Percentiles rank a stretch among this genome's conserved stretches.
Conservation (phyloP, 768 basidiomycete species). For the Suillus spraguei region DNA sequence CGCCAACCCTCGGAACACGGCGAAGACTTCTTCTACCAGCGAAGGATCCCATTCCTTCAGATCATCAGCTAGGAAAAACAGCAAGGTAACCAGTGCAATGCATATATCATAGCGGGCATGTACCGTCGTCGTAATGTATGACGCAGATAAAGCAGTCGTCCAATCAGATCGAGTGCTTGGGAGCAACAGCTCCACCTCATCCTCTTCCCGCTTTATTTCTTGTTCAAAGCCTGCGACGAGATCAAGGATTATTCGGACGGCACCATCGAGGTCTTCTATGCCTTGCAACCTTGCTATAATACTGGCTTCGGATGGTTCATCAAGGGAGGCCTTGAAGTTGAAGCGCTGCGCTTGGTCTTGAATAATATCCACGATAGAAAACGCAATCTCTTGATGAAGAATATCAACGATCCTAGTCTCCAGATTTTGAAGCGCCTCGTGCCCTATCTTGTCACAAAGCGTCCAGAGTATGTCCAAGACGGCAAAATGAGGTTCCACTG, state of each 20-base stretch:
- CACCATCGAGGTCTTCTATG: slow-evolving; percentile 56
- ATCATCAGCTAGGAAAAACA: slow-evolving; percentile 72
- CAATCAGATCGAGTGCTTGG: slow-evolving; percentile 62
- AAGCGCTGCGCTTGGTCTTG: slow-evolving; percentile 61
- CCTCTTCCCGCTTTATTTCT: slow-evolving; percentile 74
- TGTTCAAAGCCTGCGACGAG: slow-evolving; percentile 71
- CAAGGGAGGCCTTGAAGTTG: slow-evolving; percentile 56
- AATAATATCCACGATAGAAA: slow-evolving; percentile 75
- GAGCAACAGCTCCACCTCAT: slow-evolving; percentile 58
- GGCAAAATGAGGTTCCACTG: slow-evolving; percentile 53
- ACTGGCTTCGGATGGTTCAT: slow-evolving; percentile 63
- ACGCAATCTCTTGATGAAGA: slow-evolving; percentile 76
- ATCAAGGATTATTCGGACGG: slow-evolving; percentile 61
- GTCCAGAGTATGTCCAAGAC: slow-evolving; percentile 67
- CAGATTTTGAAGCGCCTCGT: slow-evolving; percentile 54
- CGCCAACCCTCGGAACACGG: slow-evolving; percentile 76
- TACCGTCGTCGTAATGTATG: slow-evolving; percentile 63
- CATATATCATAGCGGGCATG: slow-evolving; percentile 78
- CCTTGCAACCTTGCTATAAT: slow-evolving; percentile 60
- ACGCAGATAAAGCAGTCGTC: slow-evolving; percentile 60
- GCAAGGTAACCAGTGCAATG: slow-evolving; percentile 61
- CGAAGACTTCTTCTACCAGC: slow-evolving; percentile 72
- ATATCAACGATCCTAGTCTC: slow-evolving; percentile 65
- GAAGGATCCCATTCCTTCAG: slow-evolving; percentile 65
- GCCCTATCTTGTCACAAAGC: slow-evolving; percentile 60